Conservation (phyloP, 163 green algal genomes). For the Scenedesmus sp. region DNA sequence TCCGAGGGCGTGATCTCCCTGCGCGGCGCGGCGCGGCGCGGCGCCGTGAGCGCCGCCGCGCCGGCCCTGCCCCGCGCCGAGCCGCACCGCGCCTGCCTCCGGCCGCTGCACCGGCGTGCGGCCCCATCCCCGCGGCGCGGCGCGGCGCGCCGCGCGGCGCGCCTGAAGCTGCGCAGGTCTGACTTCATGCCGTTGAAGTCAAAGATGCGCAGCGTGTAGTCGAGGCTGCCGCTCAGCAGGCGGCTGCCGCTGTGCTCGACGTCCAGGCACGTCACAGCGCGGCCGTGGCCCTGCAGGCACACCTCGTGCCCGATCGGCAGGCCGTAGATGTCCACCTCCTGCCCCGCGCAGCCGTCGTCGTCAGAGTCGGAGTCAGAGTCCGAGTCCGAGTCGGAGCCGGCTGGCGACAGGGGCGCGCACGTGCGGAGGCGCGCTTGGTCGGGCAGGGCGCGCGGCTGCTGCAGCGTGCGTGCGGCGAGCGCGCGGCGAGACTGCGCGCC, state of each 20-base stretch:
- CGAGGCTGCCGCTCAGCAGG: slow-evolving; percentile 72
- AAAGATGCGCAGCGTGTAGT: slow-evolving; percentile 88
- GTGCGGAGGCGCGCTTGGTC: not conserved
- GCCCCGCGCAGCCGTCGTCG: slow-evolving; percentile 15
- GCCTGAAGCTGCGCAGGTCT: slow-evolving; percentile 86
- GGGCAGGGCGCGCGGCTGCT: not conserved
- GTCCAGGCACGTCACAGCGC: slow-evolving; percentile 64
- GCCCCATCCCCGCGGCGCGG: too few species aligned
- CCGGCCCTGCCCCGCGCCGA: too few species aligned
- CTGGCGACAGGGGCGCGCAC: not conserved
- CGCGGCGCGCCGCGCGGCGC: not conserved
- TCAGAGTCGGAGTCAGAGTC: slow-evolving; percentile 24
- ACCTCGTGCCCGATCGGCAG: slow-evolving; percentile 78
- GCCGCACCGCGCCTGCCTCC: too few species aligned
- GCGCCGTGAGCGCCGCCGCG: too few species aligned
- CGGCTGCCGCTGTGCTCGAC: slow-evolving; percentile 78
- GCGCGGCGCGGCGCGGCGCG: too few species aligned
- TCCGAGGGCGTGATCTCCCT: slow-evolving; percentile 73
- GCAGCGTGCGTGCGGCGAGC: not conserved
- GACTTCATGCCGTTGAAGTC: slow-evolving; percentile 98
- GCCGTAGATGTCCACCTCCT: slow-evolving; percentile 56
- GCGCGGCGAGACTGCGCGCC: not conserved
- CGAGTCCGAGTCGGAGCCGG: not conserved
- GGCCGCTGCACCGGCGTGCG: too few species aligned
- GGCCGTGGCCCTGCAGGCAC: slow-evolving; percentile 55